Conservation (phyloP, 495 filamentous ascomycete genomes). For the Ascodesmis nigricans region DNA sequence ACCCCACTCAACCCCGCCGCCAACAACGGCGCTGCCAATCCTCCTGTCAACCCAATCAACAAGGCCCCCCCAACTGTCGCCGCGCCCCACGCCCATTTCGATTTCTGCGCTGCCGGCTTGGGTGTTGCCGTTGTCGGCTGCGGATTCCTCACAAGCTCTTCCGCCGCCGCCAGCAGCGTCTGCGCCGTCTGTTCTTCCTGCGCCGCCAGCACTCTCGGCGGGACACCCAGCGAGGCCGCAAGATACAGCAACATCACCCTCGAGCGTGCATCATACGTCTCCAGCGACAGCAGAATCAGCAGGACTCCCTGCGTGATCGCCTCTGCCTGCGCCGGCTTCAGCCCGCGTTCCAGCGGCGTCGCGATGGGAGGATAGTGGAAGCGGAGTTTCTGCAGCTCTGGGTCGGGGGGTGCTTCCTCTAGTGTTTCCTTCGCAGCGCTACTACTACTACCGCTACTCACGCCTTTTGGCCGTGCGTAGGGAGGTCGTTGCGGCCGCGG, state of each 20-base stretch:
- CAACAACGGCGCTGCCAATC: conserved; percentile 59
- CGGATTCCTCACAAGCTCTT: too few species aligned
- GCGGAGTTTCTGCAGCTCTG: too few species aligned
- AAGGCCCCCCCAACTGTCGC: conserved; percentile 60
- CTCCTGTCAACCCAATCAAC: conserved; percentile 60
- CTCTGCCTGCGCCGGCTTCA: background rate
- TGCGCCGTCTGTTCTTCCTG: conserved; percentile 2
- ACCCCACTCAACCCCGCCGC: conserved; percentile 64
- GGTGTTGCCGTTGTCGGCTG: conserved; percentile 22
- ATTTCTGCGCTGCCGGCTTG: conserved; percentile 24
- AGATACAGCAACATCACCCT: background rate
- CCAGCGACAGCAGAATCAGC: background rate
- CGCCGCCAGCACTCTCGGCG: background rate
- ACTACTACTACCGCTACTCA: too few species aligned
- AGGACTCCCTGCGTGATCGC: conserved; percentile 2
- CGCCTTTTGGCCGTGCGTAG: too few species aligned
- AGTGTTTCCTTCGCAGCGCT: too few species aligned
- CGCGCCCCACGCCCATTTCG: conserved; percentile 64
- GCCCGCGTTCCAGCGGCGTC: conserved; percentile 2
- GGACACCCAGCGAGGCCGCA: background rate
- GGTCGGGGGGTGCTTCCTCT: too few species aligned
- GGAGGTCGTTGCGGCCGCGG: too few species aligned
- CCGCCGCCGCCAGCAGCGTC: background rate
- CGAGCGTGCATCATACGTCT: background rate
- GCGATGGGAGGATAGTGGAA: background rate